A percentile compares a stretch with the other conserved stretches of the same genome.
These are phyloP conservation scores for Brettanomyces naardenensis DNA, from an alignment of 805 yeast genomes.

Conservation along the genomic window DNA sequence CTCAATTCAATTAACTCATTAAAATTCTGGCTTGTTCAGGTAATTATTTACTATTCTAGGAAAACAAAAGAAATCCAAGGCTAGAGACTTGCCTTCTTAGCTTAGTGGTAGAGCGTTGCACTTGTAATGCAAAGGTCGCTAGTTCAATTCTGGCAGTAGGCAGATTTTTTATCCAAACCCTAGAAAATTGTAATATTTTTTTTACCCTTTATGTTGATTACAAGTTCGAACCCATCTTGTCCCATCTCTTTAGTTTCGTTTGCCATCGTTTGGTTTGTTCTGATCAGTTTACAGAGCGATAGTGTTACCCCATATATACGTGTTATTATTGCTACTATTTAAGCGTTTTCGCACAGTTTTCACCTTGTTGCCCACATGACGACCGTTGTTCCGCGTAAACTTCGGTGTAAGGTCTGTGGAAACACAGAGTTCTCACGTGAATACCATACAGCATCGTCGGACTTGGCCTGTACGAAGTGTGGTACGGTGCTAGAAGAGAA, in stretches of 20 bases:
- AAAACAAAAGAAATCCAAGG: too few species aligned
- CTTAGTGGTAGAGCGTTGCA: conserved; percentile 99
- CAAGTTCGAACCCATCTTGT: too few species aligned
- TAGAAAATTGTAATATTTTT: conserved; percentile 61
- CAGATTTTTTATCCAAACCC: conserved; percentile 53
- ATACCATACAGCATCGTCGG: conserved; percentile 55
- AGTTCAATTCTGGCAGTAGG: conserved; percentile 88
- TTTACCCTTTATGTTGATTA: too few species aligned
- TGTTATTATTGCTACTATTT: too few species aligned
- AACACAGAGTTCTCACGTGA: conserved; percentile 46
- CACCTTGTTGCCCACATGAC: conserved; percentile 2
- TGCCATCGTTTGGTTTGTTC: too few species aligned
- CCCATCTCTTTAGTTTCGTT: too few species aligned
- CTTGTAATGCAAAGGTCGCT: conserved; percentile 99
- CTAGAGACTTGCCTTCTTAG: conserved; percentile 92
- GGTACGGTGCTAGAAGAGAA: conserved; percentile 87
- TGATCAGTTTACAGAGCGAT: too few species aligned
- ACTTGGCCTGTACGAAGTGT: conserved; percentile 72
- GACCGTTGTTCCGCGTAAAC: conserved; percentile 1
- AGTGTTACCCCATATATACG: too few species aligned
- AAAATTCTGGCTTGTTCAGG: too few species aligned
- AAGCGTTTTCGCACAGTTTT: too few species aligned
- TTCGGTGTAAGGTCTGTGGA: conserved; percentile 37
- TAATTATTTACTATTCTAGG: too few species aligned
- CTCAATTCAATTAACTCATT: too few species aligned